phyloP scores from a whole-genome alignment of 192 early-diverging fungal species.

The Geosiphon pyriformis region DNA sequence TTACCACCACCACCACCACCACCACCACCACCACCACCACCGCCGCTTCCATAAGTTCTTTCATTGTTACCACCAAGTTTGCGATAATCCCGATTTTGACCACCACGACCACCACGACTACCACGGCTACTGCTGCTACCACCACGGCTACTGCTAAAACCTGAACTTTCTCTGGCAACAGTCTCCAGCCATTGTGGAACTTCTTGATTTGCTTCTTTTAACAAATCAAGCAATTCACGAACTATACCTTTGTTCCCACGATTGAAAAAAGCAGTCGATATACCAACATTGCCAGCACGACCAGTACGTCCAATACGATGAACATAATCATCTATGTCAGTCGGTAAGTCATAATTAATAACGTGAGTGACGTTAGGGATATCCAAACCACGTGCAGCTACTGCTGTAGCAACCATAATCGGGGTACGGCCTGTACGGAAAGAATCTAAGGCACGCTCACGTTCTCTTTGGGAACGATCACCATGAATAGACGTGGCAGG shows the following conservation, averaged over 20 bases:
- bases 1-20: conserved; percentile 29
- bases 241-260: conserved; percentile 77
- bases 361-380: conserved; percentile 83
- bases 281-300: conserved; percentile 91
- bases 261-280: conserved; percentile 94
- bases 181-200: conserved; percentile 77
- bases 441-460: conserved; percentile 82
- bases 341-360: conserved; percentile 93
- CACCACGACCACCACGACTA: conserved; percentile 49
- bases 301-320: conserved; percentile 98
- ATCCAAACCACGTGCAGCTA: conserved; percentile 93
- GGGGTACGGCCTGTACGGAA: conserved; percentile 81
- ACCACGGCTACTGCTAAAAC: conserved; percentile 33
- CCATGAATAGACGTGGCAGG: conserved; percentile 97
- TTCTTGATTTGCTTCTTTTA: conserved; percentile 93
- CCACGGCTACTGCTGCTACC: conserved; percentile 47
- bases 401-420: conserved; percentile 95
- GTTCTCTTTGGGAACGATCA: conserved; percentile 90
- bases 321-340: conserved; percentile 97
- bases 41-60: conserved; percentile 37
- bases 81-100: conserved; percentile 35
- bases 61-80: conserved; percentile 36
- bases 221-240: conserved; percentile 77
- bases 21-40: conserved; percentile 33
- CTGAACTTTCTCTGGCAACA: conserved; percentile 56